Base-by-base conservation (phyloP, 306 rosid species). In the Glycine latifolia region DNA sequence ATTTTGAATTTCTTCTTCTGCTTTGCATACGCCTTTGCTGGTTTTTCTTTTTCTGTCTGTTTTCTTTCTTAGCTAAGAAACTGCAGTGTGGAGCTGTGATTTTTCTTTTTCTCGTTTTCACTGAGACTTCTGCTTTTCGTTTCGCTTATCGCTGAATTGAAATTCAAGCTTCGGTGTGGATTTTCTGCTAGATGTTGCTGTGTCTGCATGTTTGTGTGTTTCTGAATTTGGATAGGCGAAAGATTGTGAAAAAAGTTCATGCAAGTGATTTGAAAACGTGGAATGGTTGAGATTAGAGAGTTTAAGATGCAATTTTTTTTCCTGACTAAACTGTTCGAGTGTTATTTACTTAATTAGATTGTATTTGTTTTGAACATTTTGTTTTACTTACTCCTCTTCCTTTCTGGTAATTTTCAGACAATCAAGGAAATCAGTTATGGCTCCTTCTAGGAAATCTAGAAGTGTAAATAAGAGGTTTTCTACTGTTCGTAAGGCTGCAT, bases 381-480 rank as follows among this genome's bases (percentile, higher is more conserved):
- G 67, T 31, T 59, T 59, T 54, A 72, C 53, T 83, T 16, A 65
- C 74, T 85, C 85, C 61, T 59, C 20, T 82, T 82, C 67, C 82
- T 78, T 72, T 69, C 79, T 84, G 80, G 56, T 69, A 14, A 41
- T 79, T 89, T 88, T 69, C 90, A 84, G 94, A 75, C 76, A 67
- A 81, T 73, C 68, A 77, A 79, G 86, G 79, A 82, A 86, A 83
- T 79, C 84, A 55, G 67, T 71, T 80, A 93, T 95, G 99, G 90
- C 94, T 73, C 97, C 99, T 54, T 81, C 95, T 39, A 89, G 90
- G 85, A 95, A 90, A 85, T 88, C 98, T 35, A 88, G 78, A 84
- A 87, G 91, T 87, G 96, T 87, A 84, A 91, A 87, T 58, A 95
- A 89, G 92, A 89, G 87, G 44, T 85, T 83, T 87, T 77, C 94